These are phyloP conservation scores for Uncinocarpus reesii DNA, from an alignment of 2,329 filamentous ascomycete species.

Conservation along the genomic window DNA sequence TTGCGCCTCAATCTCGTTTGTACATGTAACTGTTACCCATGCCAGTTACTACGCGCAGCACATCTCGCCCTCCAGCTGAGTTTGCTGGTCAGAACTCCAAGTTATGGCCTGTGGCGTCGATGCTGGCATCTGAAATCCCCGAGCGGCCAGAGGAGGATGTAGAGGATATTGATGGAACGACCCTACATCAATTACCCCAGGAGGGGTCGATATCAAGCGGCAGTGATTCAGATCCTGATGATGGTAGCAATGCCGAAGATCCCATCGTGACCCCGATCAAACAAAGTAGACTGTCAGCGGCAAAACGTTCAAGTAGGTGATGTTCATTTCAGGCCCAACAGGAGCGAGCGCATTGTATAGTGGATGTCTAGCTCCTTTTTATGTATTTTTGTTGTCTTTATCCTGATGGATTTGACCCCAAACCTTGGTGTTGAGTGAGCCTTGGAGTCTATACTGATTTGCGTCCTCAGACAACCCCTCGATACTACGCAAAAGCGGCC, in stretches of 20 bases:
- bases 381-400: too few relatives aligned
- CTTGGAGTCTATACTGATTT: background rate
- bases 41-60: background rate
- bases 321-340: background rate
- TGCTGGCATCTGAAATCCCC: background rate
- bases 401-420: too few relatives aligned
- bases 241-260: background rate
- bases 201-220: background rate
- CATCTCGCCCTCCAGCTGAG: background rate
- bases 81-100: background rate
- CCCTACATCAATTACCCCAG: background rate
- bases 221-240: constrained; percentile 4
- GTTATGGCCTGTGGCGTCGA: background rate
- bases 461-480: background rate
- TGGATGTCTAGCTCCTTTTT: too few relatives aligned
- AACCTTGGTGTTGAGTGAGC: too few relatives aligned
- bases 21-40: background rate
- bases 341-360: background rate
- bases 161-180: constrained; percentile 8
- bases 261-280: background rate
- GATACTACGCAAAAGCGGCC: background rate
- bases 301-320: background rate
- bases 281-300: background rate
- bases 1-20: too few relatives aligned
- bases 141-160: background rate